phyloP scores from a whole-genome alignment of 23 red algal genomes.

The Gracilaria caudata region DNA sequence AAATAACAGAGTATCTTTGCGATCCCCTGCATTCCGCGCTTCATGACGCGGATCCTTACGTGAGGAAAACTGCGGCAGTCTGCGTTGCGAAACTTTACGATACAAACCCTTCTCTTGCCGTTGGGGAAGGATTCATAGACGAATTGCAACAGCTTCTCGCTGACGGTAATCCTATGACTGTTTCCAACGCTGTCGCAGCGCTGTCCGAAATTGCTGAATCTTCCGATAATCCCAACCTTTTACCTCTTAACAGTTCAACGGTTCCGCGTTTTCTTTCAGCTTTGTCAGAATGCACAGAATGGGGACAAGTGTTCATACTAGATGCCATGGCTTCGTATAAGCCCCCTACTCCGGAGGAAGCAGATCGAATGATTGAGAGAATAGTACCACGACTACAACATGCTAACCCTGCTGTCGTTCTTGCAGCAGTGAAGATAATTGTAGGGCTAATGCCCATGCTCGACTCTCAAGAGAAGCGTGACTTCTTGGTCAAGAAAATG shows the following conservation, averaged over 20 bases:
- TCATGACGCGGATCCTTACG: conserved; percentile 87
- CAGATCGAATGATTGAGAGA: conserved; percentile 85
- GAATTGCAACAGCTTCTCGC: conserved; percentile 68
- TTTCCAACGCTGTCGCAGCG: conserved; percentile 86
- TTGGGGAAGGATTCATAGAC: conserved; percentile 72
- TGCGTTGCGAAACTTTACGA: conserved; percentile 92
- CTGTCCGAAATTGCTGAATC: conserved; percentile 74
- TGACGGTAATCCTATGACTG: conserved; percentile 89
- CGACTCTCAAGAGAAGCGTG: conserved; percentile 42
- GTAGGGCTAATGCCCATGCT: conserved; percentile 38
- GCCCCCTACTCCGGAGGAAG: conserved; percentile 71
- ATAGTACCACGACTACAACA: conserved; percentile 87
- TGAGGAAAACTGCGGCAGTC: conserved; percentile 91
- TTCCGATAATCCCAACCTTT: conserved; percentile 28
- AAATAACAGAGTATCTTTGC: conserved; percentile 79
- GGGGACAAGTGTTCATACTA: conserved; percentile 93
- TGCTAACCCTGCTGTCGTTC: conserved; percentile 89
- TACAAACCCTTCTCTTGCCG: conserved; percentile 58
- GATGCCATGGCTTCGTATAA: conserved; percentile 88
- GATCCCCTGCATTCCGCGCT: conserved; percentile 74
- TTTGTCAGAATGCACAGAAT: conserved; percentile 93
- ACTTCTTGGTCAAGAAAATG: conserved; percentile 80
- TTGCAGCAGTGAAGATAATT: conserved; percentile 75
- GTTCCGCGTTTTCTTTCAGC: conserved; percentile 74
- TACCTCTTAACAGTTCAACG: conserved; percentile 38